Percentiles rank a stretch among this genome's conserved stretches.
Evolutionary conservation across 192 early-diverging fungal species (phyloP).

Genomic region (Linnemannia hyalina): DNA sequence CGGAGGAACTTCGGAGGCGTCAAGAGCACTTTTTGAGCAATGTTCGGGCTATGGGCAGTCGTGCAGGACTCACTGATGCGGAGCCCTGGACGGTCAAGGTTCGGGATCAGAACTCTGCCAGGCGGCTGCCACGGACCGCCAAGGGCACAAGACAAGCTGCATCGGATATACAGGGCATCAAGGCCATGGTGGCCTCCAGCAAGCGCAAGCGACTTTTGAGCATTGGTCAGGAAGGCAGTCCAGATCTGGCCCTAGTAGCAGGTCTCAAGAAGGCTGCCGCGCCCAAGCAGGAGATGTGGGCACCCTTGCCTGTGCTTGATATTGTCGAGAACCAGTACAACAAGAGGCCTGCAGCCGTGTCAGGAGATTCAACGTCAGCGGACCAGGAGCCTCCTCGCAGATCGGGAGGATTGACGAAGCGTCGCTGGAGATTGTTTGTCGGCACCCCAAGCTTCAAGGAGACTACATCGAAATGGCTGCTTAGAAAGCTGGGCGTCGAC

Average conservation of each 20-base stretch:
- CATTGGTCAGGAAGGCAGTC: slow-evolving; percentile 35
- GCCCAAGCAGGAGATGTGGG: slow-evolving; percentile 39
- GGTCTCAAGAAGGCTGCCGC: slow-evolving; percentile 35
- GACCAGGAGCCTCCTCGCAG: not conserved
- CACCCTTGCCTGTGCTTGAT: slow-evolving; percentile 25
- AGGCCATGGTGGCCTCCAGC: slow-evolving; percentile 29
- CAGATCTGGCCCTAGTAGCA: slow-evolving; percentile 31
- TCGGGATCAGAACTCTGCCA: slow-evolving; percentile 20
- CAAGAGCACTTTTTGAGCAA: slow-evolving; percentile 41
- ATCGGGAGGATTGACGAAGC: slow-evolving; percentile 10
- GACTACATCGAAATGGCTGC: slow-evolving; percentile 42
- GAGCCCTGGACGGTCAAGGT: slow-evolving; percentile 20
- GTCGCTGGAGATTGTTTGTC: slow-evolving; percentile 38
- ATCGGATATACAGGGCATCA: slow-evolving; percentile 2
- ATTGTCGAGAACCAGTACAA: slow-evolving; percentile 29
- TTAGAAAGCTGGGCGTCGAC: slow-evolving; percentile 37
- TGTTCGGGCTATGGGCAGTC: slow-evolving; percentile 41
- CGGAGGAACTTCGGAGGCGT: slow-evolving; percentile 31
- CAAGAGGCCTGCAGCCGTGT: not conserved
- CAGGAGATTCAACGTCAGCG: not conserved
- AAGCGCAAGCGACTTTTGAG: slow-evolving; percentile 39
- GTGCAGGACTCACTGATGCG: slow-evolving; percentile 24
- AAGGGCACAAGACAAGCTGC: not conserved
- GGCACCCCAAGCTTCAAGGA: slow-evolving; percentile 33
- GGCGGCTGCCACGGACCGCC: not conserved